phyloP scores from a whole-genome alignment of 306 rosid species.

The Arachis stenosperma region DNA sequence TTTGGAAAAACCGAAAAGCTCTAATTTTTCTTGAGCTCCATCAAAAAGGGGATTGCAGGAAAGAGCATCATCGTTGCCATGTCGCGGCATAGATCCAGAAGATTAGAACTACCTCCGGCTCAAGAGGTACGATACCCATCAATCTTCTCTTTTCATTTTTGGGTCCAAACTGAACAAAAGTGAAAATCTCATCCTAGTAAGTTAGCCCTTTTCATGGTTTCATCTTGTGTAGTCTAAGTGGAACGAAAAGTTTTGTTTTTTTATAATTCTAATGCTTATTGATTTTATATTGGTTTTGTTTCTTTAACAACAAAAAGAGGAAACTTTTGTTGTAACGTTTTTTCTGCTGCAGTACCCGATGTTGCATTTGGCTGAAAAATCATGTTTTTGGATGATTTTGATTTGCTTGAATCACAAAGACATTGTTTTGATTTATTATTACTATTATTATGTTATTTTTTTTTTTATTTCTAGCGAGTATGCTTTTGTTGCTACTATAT shows the following conservation, averaged over 20 bases:
- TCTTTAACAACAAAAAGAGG: neutral
- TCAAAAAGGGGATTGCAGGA: conserved; percentile 1
- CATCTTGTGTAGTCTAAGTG: neutral
- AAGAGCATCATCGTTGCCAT: conserved; percentile 36
- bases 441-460: neutral
- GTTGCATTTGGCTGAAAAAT: conserved; percentile 21
- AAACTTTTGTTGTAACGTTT: neutral
- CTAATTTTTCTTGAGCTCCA: neutral
- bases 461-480: neutral
- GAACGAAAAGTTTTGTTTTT: neutral
- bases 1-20: conserved; percentile 21
- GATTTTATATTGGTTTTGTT: neutral
- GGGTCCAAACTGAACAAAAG: neutral
- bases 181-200: neutral
- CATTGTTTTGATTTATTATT: conserved; percentile 4
- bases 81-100: conserved; percentile 76
- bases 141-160: conserved; percentile 5
- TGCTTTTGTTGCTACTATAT: neutral
- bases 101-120: conserved; percentile 77
- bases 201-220: conserved; percentile 10
- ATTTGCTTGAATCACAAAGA: neutral
- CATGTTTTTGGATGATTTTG: conserved; percentile 1
- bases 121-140: conserved; percentile 55
- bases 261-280: neutral
- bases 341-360: neutral